phyloP scores from a whole-genome alignment of 164 flowering plant species.

The Tinospora cordifolia region DNA sequence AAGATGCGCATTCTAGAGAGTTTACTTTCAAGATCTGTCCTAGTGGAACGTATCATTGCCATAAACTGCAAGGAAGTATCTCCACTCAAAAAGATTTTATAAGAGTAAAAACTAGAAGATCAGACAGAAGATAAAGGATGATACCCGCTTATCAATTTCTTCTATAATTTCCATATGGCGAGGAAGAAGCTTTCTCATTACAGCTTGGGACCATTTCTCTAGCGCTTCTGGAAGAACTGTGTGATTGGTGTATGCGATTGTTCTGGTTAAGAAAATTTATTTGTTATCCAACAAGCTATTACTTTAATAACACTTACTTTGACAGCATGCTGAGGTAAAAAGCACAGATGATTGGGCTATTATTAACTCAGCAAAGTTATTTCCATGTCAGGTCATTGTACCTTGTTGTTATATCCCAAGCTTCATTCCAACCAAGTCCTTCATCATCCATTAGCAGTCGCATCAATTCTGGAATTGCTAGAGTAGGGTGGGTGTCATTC shows the following conservation, averaged over 20 bases:
- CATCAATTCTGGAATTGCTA: slow-evolving; percentile 96
- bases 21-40: slow-evolving; percentile 62
- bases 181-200: slow-evolving; percentile 97
- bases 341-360: neutral
- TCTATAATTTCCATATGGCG: slow-evolving; percentile 94
- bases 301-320: neutral
- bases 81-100: neutral
- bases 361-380: neutral
- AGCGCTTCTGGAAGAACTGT: slow-evolving; percentile 98
- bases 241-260: slow-evolving; percentile 95
- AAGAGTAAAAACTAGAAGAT: neutral
- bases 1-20: slow-evolving; percentile 54
- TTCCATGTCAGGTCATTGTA: slow-evolving; percentile 9
- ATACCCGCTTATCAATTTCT: slow-evolving; percentile 89
- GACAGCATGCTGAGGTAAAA: neutral
- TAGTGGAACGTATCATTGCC: slow-evolving; percentile 40
- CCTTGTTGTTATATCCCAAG: slow-evolving; percentile 90
- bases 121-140: neutral
- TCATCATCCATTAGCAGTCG: slow-evolving; percentile 86
- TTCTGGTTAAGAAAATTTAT: slow-evolving; percentile 40
- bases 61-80: slow-evolving; percentile 51
- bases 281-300: neutral
- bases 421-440: slow-evolving; percentile 98
- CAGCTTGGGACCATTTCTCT: slow-evolving; percentile 93
- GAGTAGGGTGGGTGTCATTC: slow-evolving; percentile 98